Conservation (phyloP, 345 rosid species). For the Euphorbia pulcherrima region DNA sequence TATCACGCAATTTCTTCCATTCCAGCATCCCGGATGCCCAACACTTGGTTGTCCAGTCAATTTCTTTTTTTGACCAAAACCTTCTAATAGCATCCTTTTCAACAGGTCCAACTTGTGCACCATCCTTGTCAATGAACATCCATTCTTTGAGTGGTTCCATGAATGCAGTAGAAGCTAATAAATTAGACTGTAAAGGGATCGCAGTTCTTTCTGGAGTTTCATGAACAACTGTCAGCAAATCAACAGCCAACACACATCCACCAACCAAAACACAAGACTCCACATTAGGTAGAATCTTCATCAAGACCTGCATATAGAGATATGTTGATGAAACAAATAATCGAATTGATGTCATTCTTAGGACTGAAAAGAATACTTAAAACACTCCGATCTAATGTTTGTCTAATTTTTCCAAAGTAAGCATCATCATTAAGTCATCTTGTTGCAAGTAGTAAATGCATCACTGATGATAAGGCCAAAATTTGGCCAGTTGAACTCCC, state of each 20-base stretch:
- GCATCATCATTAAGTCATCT: neutral
- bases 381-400: neutral
- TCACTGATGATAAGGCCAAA: neutral
- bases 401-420: neutral
- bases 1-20: conserved; percentile 93
- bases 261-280: conserved; percentile 97
- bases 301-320: conserved; percentile 63
- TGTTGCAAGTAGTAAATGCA: neutral
- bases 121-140: conserved; percentile 77
- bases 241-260: conserved; percentile 95
- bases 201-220: conserved; percentile 98
- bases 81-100: conserved; percentile 95
- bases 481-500: neutral
- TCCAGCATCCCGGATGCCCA: conserved; percentile 95
- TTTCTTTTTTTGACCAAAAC: conserved; percentile 86
- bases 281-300: conserved; percentile 84
- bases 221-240: conserved; percentile 88
- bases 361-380: neutral
- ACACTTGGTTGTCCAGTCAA: conserved; percentile 87
- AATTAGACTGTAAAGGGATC: conserved; percentile 90
- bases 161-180: conserved; percentile 97
- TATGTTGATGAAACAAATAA: conserved; percentile 1
- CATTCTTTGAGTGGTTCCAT: conserved; percentile 99
- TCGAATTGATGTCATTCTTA: neutral
- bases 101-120: conserved; percentile 81